These are phyloP conservation scores for Coprinellus micaceus DNA, from an alignment of 768 basidiomycete species.

Conservation along the genomic window DNA sequence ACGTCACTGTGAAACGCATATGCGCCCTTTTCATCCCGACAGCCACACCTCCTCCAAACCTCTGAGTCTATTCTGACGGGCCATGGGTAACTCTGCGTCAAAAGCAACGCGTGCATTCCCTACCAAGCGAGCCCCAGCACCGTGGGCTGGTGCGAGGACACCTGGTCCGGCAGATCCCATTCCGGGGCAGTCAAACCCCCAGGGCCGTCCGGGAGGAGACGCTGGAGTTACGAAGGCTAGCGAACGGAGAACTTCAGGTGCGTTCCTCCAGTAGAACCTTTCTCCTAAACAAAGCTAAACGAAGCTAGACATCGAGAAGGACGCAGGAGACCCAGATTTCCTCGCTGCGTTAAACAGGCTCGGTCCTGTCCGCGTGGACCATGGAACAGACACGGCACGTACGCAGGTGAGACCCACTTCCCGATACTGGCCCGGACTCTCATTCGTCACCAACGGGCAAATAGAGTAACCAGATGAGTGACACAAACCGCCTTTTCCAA, in stretches of 20 bases:
- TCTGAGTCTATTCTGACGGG: slow-evolving; percentile 4
- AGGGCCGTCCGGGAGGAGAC: slow-evolving; percentile 4
- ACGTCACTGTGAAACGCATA: background rate
- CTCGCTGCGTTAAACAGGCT: slow-evolving; percentile 59
- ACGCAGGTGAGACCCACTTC: slow-evolving; percentile 4
- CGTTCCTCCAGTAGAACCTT: background rate
- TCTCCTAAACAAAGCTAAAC: background rate
- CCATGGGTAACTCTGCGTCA: slow-evolving; percentile 62
- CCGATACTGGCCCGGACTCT: background rate
- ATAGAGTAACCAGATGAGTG: slow-evolving; percentile 21
- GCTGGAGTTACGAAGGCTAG: slow-evolving; percentile 32
- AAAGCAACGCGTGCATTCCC: slow-evolving; percentile 58
- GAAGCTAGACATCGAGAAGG: slow-evolving; percentile 51
- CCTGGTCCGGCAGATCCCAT: slow-evolving; percentile 20
- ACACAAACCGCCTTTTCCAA: slow-evolving; percentile 44
- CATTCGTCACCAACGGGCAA: background rate
- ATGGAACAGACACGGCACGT: slow-evolving; percentile 25
- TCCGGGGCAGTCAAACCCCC: slow-evolving; percentile 8
- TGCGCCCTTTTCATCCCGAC: background rate
- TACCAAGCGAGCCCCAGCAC: slow-evolving; percentile 34
- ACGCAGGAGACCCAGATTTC: slow-evolving; percentile 71
- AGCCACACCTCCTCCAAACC: background rate
- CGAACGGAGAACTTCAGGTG: slow-evolving; percentile 51
- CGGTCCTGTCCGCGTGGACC: slow-evolving; percentile 69
- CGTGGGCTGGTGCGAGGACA: slow-evolving; percentile 48